phyloP scores from a whole-genome alignment of 768 basidiomycete genomes.

The Cystobasidium ongulense region DNA sequence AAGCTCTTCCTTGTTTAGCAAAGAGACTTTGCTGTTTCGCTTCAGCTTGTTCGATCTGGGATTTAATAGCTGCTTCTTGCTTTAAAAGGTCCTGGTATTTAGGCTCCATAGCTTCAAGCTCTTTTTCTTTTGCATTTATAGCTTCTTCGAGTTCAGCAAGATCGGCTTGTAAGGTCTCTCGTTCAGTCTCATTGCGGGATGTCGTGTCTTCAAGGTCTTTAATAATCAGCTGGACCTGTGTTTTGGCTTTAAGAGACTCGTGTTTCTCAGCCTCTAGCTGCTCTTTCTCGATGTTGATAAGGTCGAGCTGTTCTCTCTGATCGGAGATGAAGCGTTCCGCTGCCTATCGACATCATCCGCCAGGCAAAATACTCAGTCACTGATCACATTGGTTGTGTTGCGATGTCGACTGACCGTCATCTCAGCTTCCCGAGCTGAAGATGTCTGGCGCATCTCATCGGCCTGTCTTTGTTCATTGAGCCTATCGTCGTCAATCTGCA shows the following conservation, averaged over 20 bases:
- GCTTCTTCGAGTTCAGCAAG: conserved; percentile 56
- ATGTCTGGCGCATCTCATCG: conserved; percentile 63
- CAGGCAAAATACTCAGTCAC: background rate
- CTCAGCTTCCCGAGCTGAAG: conserved; percentile 71
- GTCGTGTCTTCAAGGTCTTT: conserved; percentile 65
- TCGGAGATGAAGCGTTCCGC: conserved; percentile 9
- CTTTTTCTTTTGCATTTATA: conserved; percentile 58
- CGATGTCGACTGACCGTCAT: conserved; percentile 56
- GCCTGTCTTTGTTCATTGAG: conserved; percentile 55
- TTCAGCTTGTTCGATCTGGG: conserved; percentile 64
- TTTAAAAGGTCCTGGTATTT: conserved; percentile 57
- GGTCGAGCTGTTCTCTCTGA: conserved; percentile 56
- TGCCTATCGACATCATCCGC: background rate
- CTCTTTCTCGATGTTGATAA: conserved; percentile 59
- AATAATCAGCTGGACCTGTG: conserved; percentile 76
- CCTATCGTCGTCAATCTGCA: conserved; percentile 57
- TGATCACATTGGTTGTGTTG: background rate
- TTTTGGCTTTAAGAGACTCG: conserved; percentile 72
- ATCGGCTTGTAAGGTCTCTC: conserved; percentile 59
- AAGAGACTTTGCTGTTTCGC: conserved; percentile 66
- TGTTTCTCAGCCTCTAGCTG: conserved; percentile 75
- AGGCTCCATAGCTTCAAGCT: conserved; percentile 60
- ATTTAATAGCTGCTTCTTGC: conserved; percentile 50
- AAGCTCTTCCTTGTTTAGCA: conserved; percentile 80
- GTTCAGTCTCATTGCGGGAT: conserved; percentile 55